These are phyloP conservation scores for Gaultheria prostrata DNA, from an alignment of 148 eudicot genomes.

Conservation along the genomic window DNA sequence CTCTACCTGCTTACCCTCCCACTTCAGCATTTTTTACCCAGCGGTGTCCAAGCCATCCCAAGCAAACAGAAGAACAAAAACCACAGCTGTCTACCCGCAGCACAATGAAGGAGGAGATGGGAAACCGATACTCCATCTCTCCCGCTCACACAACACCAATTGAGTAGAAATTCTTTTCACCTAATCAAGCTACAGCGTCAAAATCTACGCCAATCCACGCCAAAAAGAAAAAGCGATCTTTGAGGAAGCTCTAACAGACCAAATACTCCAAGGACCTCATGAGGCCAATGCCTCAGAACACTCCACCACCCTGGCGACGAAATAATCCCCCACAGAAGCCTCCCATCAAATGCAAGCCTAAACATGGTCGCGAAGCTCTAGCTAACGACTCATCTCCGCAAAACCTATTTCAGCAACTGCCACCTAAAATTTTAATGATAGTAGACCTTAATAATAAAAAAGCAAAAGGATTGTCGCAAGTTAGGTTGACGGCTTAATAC, in stretches of 20 bases:
- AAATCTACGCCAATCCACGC: background rate
- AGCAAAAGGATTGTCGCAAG: background rate
- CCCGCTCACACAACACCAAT: background rate
- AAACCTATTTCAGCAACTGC: background rate
- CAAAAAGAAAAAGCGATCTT: background rate
- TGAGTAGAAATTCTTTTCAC: background rate
- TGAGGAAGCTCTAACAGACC: background rate
- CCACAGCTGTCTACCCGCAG: background rate
- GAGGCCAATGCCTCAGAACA: background rate
- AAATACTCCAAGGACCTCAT: background rate
- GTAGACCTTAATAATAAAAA: background rate
- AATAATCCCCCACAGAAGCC: background rate
- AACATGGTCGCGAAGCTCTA: background rate
- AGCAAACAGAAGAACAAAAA: background rate
- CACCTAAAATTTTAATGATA: background rate
- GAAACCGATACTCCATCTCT: background rate
- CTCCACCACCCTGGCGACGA: background rate
- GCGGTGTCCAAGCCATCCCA: background rate
- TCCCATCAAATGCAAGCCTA: background rate
- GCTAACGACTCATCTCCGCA: background rate
- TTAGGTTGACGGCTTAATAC: background rate
- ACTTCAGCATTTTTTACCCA: background rate
- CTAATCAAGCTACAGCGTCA: background rate
- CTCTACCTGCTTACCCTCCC: conserved; percentile 1
- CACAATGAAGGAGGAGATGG: background rate